A percentile compares a stretch with the other conserved stretches of the same genome.
Conservation (phyloP, 495 filamentous ascomycete species). For the Xylaria longipes region DNA sequence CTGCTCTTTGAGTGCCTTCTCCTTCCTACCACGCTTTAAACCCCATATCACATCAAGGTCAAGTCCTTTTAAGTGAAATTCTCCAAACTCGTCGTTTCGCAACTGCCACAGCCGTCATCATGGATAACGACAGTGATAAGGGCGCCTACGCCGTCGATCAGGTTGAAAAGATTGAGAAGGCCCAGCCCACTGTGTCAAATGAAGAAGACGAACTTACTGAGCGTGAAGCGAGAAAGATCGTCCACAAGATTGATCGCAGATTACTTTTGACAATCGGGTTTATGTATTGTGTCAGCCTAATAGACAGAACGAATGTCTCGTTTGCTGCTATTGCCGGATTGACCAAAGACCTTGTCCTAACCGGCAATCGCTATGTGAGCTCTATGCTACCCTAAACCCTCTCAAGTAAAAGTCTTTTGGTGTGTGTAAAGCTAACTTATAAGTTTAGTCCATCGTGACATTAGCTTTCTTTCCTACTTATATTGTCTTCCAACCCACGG, state of each 20-base stretch:
- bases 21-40: not conserved
- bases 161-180: slow-evolving; percentile 36
- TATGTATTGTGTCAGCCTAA: slow-evolving; percentile 65
- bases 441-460: slow-evolving; percentile 53
- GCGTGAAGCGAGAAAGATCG: slow-evolving; percentile 46
- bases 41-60: not conserved
- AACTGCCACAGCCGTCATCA: slow-evolving; percentile 18
- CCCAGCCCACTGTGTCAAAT: slow-evolving; percentile 25
- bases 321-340: slow-evolving; percentile 63
- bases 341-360: slow-evolving; percentile 55
- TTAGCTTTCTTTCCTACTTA: slow-evolving; percentile 69
- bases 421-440: slow-evolving; percentile 35
- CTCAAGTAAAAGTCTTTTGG: not conserved
- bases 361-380: slow-evolving; percentile 53
- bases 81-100: not conserved
- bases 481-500: slow-evolving; percentile 58
- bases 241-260: slow-evolving; percentile 63
- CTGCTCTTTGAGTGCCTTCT: not conserved
- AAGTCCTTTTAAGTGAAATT: not conserved
- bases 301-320: slow-evolving; percentile 68
- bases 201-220: slow-evolving; percentile 29
- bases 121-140: slow-evolving; percentile 39
- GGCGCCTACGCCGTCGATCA: slow-evolving; percentile 30
- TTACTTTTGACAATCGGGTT: slow-evolving; percentile 64
- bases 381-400: not conserved